Conservation (phyloP, 1,284 basidiomycete genomes). For the Papiliotrema terrestris region DNA sequence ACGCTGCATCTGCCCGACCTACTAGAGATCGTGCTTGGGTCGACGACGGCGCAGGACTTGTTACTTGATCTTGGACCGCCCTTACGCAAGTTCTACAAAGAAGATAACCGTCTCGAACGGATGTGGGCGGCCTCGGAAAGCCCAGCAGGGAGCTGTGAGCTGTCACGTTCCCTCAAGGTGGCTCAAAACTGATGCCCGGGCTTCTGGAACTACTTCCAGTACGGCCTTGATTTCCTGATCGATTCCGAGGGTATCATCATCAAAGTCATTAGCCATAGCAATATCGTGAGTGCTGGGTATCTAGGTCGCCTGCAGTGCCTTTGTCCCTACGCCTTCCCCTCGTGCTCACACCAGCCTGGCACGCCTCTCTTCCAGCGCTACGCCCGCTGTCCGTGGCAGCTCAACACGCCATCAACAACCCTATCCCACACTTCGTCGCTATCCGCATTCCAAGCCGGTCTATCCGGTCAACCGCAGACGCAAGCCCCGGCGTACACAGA, state of each 20-base stretch:
- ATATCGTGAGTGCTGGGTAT: slow-evolving; percentile 61
- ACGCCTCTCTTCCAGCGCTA: slow-evolving; percentile 82
- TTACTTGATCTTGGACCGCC: slow-evolving; percentile 73
- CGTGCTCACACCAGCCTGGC: slow-evolving; percentile 59
- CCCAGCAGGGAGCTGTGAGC: slow-evolving; percentile 3
- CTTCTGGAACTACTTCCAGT: slow-evolving; percentile 89
- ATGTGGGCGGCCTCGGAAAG: slow-evolving; percentile 31
- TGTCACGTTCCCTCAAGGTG: background rate
- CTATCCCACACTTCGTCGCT: slow-evolving; percentile 26
- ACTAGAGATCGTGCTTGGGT: slow-evolving; percentile 66
- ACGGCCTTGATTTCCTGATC: slow-evolving; percentile 78
- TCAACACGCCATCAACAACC: slow-evolving; percentile 40
- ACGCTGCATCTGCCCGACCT: slow-evolving; percentile 54
- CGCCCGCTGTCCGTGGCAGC: slow-evolving; percentile 82
- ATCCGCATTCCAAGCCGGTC: slow-evolving; percentile 15
- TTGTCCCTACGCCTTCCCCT: too few species aligned
- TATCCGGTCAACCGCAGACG: background rate
- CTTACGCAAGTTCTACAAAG: slow-evolving; percentile 73
- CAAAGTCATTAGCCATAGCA: slow-evolving; percentile 81
- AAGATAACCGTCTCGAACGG: slow-evolving; percentile 70
- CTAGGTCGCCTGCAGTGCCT: background rate
- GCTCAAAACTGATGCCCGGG: slow-evolving; percentile 36
- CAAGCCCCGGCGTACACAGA: slow-evolving; percentile 4
- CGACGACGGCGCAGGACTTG: slow-evolving; percentile 76
- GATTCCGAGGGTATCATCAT: slow-evolving; percentile 62